Percentiles rank a stretch among this genome's conserved stretches.
These are phyloP conservation scores for Trypanosoma lewisi DNA, from an alignment of 208 protist species.

Conservation along the genomic window DNA sequence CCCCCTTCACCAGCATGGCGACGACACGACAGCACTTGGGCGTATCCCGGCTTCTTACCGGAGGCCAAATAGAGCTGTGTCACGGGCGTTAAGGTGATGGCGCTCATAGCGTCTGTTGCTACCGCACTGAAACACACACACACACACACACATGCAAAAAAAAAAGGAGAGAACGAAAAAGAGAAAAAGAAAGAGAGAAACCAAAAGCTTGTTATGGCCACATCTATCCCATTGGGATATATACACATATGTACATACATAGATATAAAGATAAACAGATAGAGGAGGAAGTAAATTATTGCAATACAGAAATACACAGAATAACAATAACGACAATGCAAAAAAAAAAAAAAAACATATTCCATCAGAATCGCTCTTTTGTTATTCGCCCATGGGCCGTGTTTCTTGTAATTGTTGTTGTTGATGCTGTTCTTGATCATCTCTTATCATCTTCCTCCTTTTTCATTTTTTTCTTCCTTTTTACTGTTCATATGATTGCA, in stretches of 20 bases:
- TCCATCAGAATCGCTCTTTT: too few relatives aligned
- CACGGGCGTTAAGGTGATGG: conserved; percentile 6
- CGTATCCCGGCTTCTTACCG: conserved; percentile 13
- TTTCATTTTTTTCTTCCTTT: neutral
- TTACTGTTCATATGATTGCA: neutral
- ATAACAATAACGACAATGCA: too few relatives aligned
- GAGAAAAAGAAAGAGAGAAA: neutral
- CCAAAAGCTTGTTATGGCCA: too few relatives aligned
- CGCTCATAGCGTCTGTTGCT: conserved; percentile 1
- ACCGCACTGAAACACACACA: neutral
- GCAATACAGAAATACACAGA: too few relatives aligned
- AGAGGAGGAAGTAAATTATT: too few relatives aligned
- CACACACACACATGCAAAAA: too few relatives aligned
- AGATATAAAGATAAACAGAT: too few relatives aligned
- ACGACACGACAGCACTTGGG: conserved; percentile 3
- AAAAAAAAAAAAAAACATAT: too few relatives aligned
- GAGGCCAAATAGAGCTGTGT: conserved; percentile 11
- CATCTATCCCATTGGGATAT: too few relatives aligned
- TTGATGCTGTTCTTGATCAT: neutral
- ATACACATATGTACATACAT: too few relatives aligned
- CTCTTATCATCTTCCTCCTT: neutral
- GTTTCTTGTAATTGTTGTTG: too few relatives aligned
- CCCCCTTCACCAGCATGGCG: neutral
- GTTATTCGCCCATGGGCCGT: too few relatives aligned
- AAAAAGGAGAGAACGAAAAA: conserved; percentile 15